A percentile compares a stretch with the other conserved stretches of the same genome.
phyloP scores from a whole-genome alignment of 1,284 basidiomycete genomes.

The Cutaneotrichosporon sp. region DNA sequence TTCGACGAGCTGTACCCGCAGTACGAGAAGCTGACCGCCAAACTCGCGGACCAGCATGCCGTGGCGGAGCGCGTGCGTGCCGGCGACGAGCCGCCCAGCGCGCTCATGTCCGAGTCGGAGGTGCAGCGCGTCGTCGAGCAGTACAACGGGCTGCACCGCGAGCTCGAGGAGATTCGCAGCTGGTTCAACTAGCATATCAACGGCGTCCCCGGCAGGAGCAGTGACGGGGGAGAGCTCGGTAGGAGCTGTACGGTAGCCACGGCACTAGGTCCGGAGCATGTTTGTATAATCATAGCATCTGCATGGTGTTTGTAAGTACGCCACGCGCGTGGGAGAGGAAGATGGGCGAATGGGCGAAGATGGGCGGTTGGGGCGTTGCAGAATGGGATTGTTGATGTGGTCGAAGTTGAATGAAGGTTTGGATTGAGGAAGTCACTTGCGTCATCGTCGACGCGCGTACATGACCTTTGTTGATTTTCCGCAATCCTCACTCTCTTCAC shows the following conservation, averaged over 20 bases:
- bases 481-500: neutral
- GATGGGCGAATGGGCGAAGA: neutral
- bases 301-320: conserved; percentile 10
- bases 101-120: conserved; percentile 22
- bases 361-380: too few species aligned
- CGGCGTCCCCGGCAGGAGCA: neutral
- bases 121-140: conserved; percentile 31
- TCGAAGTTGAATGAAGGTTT: neutral
- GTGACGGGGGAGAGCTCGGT: neutral
- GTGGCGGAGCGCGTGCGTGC: conserved; percentile 25
- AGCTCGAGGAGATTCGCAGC: conserved; percentile 40
- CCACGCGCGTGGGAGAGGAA: neutral
- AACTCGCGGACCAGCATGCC: conserved; percentile 32
- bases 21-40: conserved; percentile 36
- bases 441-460: too few species aligned
- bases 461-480: conserved; percentile 8
- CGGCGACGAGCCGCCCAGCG: conserved; percentile 11
- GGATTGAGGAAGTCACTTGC: conserved; percentile 6
- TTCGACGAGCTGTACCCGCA: conserved; percentile 47
- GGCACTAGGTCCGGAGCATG: neutral
- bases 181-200: conserved; percentile 31
- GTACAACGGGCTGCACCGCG: conserved; percentile 45
- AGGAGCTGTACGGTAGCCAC: neutral
- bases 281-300: conserved; percentile 17
- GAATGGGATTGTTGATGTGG: neutral